Percentiles rank a stretch among this genome's conserved stretches.
Conservation (phyloP, 495 filamentous ascomycete genomes). For the Penicillium salamii region DNA sequence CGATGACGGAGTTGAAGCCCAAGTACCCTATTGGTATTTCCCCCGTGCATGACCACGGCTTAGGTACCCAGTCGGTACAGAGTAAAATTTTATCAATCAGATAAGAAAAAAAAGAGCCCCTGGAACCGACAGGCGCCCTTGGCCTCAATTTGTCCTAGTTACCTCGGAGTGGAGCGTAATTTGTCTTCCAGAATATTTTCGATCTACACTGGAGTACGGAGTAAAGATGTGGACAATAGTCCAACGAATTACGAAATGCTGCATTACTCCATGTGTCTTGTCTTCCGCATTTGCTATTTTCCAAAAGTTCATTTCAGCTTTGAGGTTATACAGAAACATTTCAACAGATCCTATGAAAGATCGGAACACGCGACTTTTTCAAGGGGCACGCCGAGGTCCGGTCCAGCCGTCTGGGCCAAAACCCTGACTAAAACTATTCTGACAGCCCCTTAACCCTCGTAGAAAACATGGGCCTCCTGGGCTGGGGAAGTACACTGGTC, state of each 20-base stretch:
- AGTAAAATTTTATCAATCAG: constrained; percentile 27
- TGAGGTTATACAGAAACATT: no score
- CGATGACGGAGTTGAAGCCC: constrained; percentile 27
- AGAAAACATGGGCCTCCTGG: no score
- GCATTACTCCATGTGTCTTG: no score
- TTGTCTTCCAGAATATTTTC: not conserved
- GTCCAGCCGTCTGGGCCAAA: not conserved
- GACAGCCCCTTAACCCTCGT: not conserved
- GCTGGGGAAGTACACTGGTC: no score
- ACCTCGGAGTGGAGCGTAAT: not conserved
- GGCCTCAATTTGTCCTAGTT: not conserved
- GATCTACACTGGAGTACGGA: no score
- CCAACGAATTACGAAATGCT: no score
- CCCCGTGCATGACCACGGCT: not conserved
- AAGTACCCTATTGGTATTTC: constrained; percentile 1
- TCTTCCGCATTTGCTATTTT: no score
- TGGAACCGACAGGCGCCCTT: not conserved
- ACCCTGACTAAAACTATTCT: no score
- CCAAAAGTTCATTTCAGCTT: no score
- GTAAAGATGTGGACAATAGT: no score
- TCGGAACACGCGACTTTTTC: constrained; percentile 18
- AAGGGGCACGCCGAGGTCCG: constrained; percentile 22
- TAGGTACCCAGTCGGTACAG: not conserved
- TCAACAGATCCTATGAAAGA: not conserved
- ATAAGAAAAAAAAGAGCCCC: constrained; percentile 17